Percentiles rank a stretch among this genome's conserved stretches.
Conservation (phyloP, 768 basidiomycete species). For the Lenzites betulinus region DNA sequence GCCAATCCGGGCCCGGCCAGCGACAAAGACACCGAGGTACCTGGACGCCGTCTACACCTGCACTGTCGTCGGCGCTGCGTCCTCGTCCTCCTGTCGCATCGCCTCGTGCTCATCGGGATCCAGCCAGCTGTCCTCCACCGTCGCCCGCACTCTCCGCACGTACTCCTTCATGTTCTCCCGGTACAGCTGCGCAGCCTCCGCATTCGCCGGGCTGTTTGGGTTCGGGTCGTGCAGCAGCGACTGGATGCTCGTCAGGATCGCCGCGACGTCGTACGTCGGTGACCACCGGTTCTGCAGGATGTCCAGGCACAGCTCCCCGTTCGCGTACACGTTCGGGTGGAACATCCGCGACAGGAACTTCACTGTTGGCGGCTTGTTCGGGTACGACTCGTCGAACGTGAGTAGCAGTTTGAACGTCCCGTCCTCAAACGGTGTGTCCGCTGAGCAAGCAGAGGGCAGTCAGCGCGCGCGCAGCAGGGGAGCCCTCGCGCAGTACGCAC, state of each 20-base stretch:
- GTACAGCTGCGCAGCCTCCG: slow-evolving; percentile 95
- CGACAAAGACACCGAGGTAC: no score
- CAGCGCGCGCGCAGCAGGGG: not conserved
- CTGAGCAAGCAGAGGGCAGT: slow-evolving; percentile 42
- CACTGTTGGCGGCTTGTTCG: slow-evolving; percentile 97
- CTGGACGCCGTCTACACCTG: not conserved
- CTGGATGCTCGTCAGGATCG: slow-evolving; percentile 96
- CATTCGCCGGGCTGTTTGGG: slow-evolving; percentile 97
- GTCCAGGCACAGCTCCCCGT: slow-evolving; percentile 97
- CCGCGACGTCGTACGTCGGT: slow-evolving; percentile 98
- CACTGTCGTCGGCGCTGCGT: not conserved
- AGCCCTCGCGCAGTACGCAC: slow-evolving; percentile 45
- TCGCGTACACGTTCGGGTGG: slow-evolving; percentile 98
- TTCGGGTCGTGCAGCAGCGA: slow-evolving; percentile 96
- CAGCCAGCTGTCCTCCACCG: slow-evolving; percentile 94
- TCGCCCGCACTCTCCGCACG: slow-evolving; percentile 86
- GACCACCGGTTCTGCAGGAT: slow-evolving; percentile 99
- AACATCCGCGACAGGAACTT: slow-evolving; percentile 98
- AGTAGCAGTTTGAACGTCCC: slow-evolving; percentile 97
- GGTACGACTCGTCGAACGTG: slow-evolving; percentile 97
- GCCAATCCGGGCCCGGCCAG: not conserved
- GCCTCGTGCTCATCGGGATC: slow-evolving; percentile 73
- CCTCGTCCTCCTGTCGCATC: slow-evolving; percentile 43
- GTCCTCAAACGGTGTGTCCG: slow-evolving; percentile 98
- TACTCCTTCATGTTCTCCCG: slow-evolving; percentile 99